Base-by-base conservation (phyloP, 345 rosid species). In the Viola odorata region DNA sequence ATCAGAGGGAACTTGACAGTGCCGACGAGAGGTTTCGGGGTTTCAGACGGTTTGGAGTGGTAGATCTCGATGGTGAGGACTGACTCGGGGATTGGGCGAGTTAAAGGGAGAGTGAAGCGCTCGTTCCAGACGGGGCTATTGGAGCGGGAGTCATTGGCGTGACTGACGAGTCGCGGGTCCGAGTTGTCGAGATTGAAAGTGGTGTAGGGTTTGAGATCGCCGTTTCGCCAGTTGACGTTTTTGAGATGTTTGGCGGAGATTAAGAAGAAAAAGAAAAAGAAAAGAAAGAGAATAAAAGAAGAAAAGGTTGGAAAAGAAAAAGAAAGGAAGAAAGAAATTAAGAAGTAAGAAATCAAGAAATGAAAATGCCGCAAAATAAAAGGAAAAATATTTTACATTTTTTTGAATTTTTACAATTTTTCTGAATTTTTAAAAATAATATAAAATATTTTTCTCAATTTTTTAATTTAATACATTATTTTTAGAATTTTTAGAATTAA, bases 121-220 rank as follows among this genome's bases (percentile, higher is more conserved):
- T 66, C 70, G 64, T 66, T 66, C 70, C 70, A 66, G 15, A 66
- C 70, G 8, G 70, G 70, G 32, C 56, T 57, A 42, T 58, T 66
- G 12, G 63, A 66, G 51, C 63, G 58, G 15, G 57, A 57, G 63
- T 66, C 70, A 39, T 66, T 63, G 45, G 47, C 56, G 15, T 49
- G 42, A 17, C 63, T 66, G 38, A 63, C 63, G 41, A 58, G 58
- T 12, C 51, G 55, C 58, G 10, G 64, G 41, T 66, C 63, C 17
- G 70, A 50, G 60, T 53, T 41, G 63, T 66, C 70, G 16, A 66
- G 57, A 37, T 52, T 50, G 58, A 66, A 57, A 38, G 50, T 52
- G 7, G 63, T 57, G 64, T 66, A 66, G 51, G 70, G 70, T 14
- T 66, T 66, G 42, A 66, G 64, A 51, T 58, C 70, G 8, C 63